Evolutionary conservation across 2,329 filamentous ascomycete genomes (phyloP).

Genomic region (Paecilomyces variotii): DNA sequence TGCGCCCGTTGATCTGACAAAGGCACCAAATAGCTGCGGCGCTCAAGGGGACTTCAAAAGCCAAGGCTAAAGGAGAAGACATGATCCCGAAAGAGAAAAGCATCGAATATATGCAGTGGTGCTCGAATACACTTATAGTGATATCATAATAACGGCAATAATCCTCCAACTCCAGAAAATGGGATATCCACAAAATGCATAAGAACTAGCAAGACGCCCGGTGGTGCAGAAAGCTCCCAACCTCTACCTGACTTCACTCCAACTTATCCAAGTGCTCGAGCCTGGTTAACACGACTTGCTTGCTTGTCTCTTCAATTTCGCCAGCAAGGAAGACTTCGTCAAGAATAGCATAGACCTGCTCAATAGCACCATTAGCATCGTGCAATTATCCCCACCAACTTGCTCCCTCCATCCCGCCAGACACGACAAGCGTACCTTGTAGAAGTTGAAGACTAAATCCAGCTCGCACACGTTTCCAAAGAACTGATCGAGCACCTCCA

Average conservation of each 20-base stretch:
- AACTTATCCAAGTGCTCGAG: constrained; percentile 94
- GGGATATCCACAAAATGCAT: background rate
- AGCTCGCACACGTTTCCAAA: constrained; percentile 99
- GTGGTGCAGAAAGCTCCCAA: background rate
- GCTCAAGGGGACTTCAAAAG: background rate
- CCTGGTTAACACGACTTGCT: constrained; percentile 90
- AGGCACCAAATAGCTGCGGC: background rate
- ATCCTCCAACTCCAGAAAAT: background rate
- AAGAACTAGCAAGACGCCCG: background rate
- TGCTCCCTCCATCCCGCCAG: background rate
- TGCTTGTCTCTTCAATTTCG: constrained; percentile 98
- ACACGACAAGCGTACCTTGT: constrained; percentile 45
- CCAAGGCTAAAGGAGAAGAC: background rate
- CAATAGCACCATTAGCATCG: constrained; percentile 2
- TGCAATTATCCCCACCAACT: background rate
- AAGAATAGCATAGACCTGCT: constrained; percentile 86
- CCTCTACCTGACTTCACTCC: constrained; percentile 50
- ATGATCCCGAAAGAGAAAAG: background rate
- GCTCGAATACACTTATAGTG: background rate
- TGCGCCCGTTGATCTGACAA: background rate
- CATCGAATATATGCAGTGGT: background rate
- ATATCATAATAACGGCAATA: background rate
- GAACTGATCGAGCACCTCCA: constrained; percentile 96
- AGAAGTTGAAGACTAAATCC: constrained; percentile 72
- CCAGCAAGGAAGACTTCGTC: constrained; percentile 97